Evolutionary conservation across 768 basidiomycete species (phyloP), one percentile per base, ranked within the genome.

Genomic region (Collybia sordida): DNA sequence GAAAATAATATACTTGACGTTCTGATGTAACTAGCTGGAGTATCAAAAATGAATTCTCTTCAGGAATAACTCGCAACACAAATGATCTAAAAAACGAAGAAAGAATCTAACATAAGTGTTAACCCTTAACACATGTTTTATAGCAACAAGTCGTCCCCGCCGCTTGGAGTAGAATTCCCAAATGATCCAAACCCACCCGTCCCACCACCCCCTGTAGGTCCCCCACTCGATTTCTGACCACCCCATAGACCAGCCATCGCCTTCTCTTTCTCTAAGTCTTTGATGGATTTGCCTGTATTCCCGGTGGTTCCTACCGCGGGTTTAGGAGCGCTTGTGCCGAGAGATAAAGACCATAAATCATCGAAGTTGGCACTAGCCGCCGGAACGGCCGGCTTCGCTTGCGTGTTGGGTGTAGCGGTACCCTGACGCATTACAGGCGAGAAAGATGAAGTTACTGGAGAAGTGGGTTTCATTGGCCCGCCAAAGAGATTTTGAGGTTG

Each of bases 261-360:
- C 73, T 94, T 93, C 72, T 96, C 93, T 70, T 82, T 85, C 71
- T 92, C 89, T 55, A 97, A 64, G 60, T 93, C 93, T 67, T 88
- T 88, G 61, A 96, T 95, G 38, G 86, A 89, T 75, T 93, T 93
- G 34, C 74, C 74, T 0, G 64, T 41, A 2, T 47, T 52, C 42
- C 45, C 37, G 5, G 45, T 14, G 38, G 45, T 63, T 35, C 63
- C 58, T 1, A 61, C 52, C 24, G 61, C 57, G 2, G 79, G 63
- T 42, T 79, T 77, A 34, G 74, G 58, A 14, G 67, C 46, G 12
- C 74, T 47, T 11, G 71, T 57, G 23, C 86, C 87, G 31, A 95
- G 77, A 1, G 87, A 89, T 77, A 93, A 77, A 18, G 81, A 80
- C 90, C 90, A 97, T 56, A 97, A 65, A 64, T 97, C 94, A 54